Evolutionary conservation across 305 asterid genomes (phyloP).

Genomic region (Ilex paraguariensis): DNA sequence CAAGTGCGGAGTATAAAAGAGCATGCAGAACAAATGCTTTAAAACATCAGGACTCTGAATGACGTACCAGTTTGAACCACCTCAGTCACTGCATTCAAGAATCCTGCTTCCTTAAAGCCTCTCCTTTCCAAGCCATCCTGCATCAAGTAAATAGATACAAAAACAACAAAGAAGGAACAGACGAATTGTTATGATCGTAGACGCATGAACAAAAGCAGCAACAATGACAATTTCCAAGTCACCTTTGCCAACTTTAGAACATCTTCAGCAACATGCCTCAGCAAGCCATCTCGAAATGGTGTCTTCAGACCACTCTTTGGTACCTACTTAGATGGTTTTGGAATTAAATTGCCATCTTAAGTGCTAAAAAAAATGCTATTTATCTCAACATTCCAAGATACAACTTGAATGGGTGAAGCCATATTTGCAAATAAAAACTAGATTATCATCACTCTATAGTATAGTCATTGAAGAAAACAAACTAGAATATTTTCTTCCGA

Average conservation of each 20-base stretch:
- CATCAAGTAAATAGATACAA: conserved; percentile 14
- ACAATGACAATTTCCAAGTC: conserved; percentile 10
- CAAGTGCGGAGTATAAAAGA: too few species aligned
- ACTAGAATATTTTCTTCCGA: too few species aligned
- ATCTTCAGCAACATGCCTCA: conserved; percentile 93
- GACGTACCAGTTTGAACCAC: conserved; percentile 69
- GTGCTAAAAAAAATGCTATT: not conserved
- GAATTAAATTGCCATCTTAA: conserved; percentile 2
- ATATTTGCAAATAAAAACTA: too few species aligned
- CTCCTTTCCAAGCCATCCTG: conserved; percentile 96
- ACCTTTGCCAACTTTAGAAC: conserved; percentile 87
- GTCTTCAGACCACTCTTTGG: conserved; percentile 77
- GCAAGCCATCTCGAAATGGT: conserved; percentile 93
- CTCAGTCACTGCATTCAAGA: conserved; percentile 69
- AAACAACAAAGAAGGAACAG: conserved; percentile 2
- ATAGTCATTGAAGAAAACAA: too few species aligned
- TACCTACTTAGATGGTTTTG: conserved; percentile 48
- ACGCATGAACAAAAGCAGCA: not conserved
- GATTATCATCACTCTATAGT: too few species aligned
- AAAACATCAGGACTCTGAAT: not conserved
- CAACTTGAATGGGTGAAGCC: too few species aligned
- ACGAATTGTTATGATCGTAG: not conserved
- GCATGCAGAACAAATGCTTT: too few species aligned
- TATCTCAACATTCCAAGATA: too few species aligned
- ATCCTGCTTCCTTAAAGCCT: conserved; percentile 86